Conservation (phyloP, 192 early-diverging fungal genomes). For the Coemansia sp. region DNA sequence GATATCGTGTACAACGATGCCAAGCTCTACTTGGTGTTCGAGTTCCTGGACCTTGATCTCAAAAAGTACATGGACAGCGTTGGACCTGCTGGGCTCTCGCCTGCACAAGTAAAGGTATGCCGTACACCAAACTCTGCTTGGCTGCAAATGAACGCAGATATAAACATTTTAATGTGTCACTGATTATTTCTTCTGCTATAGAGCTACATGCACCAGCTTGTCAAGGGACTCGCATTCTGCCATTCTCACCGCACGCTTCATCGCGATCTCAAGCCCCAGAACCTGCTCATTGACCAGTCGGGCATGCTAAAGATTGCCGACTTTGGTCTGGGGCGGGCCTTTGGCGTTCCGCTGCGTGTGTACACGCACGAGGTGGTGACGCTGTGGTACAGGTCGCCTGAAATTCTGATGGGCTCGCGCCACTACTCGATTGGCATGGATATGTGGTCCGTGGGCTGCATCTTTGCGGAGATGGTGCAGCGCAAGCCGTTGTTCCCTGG, state of each 20-base stretch:
- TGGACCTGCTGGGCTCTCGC: constrained; percentile 49
- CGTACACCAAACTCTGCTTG: not conserved
- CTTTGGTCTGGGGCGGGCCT: constrained; percentile 92
- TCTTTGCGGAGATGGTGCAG: constrained; percentile 92
- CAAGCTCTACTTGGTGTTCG: constrained; percentile 93
- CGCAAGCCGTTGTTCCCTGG: constrained; percentile 85
- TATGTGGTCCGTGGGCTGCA: constrained; percentile 98
- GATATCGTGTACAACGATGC: constrained; percentile 87
- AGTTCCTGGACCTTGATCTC: constrained; percentile 90
- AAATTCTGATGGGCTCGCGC: constrained; percentile 88
- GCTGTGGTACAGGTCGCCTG: constrained; percentile 93
- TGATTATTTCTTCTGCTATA: constrained; percentile 8
- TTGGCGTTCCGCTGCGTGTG: constrained; percentile 85
- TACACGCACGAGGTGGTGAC: constrained; percentile 97
- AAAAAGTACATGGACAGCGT: constrained; percentile 81
- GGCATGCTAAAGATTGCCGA: constrained; percentile 92
- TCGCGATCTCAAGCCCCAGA: constrained; percentile 98
- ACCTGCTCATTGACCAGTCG: constrained; percentile 86
- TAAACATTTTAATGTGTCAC: not conserved
- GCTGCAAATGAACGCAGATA: not conserved
- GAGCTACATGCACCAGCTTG: constrained; percentile 91
- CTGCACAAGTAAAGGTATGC: constrained; percentile 61
- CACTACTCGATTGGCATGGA: constrained; percentile 93
- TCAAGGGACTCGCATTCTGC: constrained; percentile 85
- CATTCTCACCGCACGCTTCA: constrained; percentile 92